Evolutionary conservation across 2,329 filamentous ascomycete genomes (phyloP), one percentile per base, ranked within the genome.

Genomic region (Cladosporium sp.): DNA sequence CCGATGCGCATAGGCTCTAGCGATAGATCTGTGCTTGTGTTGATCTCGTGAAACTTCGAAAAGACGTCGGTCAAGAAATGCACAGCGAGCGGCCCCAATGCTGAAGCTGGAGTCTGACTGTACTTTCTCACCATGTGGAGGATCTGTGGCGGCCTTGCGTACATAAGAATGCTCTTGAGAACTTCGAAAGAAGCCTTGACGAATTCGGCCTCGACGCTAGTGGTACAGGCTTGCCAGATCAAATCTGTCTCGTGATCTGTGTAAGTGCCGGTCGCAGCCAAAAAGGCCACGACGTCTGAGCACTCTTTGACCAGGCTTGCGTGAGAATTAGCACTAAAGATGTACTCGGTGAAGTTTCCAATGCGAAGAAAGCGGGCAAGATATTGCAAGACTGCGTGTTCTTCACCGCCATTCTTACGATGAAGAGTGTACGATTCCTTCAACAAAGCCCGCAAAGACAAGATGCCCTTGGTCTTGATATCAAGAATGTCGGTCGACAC

Each of bases 401-500:
- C 59, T 24, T 59, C 60, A 8, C 52, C 34, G 3, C 53, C 48
- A 3, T 60, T 44, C 42, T 28, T 45, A 10, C 67, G 62, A 36
- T 65, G 66, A 8, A 77, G 77, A 57, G 80, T 82, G 80, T 86
- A 94, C 22, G 90, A 77, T 0, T 72, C 68, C 8, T 95, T 81
- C 35, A 97, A 78, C 28, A 90, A 85, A 8, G 68, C 70, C 62
- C 89, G 88, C 82, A 97, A 87, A 19, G 77, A 78, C n/a, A 84
- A 82, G 50, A 93, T 86, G 19, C 90, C 91, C 69, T 84, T 81
- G 12, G 95, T 89, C 36, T 93, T 87, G 36, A 97, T 78, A 68
- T 96, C 90, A 91, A 97, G 96, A 66, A 93, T 90, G 35, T 89
- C 87, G 58, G 90, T 93, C 66, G 83, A 85, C 53, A 97, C 86